These are phyloP conservation scores for Graphium sp. DNA, from an alignment of 2,329 filamentous ascomycete genomes.

Conservation along the genomic window DNA sequence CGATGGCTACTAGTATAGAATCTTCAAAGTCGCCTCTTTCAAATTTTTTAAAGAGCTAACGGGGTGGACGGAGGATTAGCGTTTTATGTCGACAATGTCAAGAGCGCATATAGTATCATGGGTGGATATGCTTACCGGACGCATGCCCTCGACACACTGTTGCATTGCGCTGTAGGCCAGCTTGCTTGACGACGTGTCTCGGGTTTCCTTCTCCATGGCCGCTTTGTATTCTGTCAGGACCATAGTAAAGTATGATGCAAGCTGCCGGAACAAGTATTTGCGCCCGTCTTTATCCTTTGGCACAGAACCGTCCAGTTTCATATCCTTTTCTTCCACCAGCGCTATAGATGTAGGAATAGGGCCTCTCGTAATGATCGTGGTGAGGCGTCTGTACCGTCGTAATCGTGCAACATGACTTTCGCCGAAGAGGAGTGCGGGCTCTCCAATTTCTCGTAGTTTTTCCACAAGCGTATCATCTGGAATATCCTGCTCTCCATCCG, in stretches of 20 bases:
- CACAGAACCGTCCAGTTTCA: slow-evolving; percentile 58
- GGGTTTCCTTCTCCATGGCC: slow-evolving; percentile 51
- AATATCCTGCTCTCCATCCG: slow-evolving; percentile 39
- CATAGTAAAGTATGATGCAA: slow-evolving; percentile 93
- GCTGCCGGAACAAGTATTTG: slow-evolving; percentile 65
- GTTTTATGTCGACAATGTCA: not conserved
- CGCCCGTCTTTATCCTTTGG: slow-evolving; percentile 47
- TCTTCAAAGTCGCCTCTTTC: slow-evolving; percentile 69
- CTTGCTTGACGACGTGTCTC: slow-evolving; percentile 59
- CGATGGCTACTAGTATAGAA: slow-evolving; percentile 61
- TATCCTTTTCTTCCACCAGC: slow-evolving; percentile 69
- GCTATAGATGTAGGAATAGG: slow-evolving; percentile 77
- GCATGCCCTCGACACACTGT: slow-evolving; percentile 75
- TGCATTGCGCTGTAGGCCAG: slow-evolving; percentile 73
- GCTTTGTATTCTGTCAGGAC: slow-evolving; percentile 76
- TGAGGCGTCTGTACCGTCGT: slow-evolving; percentile 52
- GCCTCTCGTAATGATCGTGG: slow-evolving; percentile 45
- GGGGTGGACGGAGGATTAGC: slow-evolving; percentile 3
- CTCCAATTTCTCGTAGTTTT: slow-evolving; percentile 53
- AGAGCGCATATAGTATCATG: not conserved
- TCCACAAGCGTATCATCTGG: slow-evolving; percentile 50
- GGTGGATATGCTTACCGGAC: slow-evolving; percentile 34
- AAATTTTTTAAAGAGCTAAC: slow-evolving; percentile 66
- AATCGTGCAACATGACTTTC: slow-evolving; percentile 57
- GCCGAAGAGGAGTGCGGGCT: slow-evolving; percentile 65